A percentile compares a stretch with the other conserved stretches of the same genome.
These are phyloP conservation scores for Atalantia buxifolia DNA, from an alignment of 345 rosid genomes.

Conservation along the genomic window DNA sequence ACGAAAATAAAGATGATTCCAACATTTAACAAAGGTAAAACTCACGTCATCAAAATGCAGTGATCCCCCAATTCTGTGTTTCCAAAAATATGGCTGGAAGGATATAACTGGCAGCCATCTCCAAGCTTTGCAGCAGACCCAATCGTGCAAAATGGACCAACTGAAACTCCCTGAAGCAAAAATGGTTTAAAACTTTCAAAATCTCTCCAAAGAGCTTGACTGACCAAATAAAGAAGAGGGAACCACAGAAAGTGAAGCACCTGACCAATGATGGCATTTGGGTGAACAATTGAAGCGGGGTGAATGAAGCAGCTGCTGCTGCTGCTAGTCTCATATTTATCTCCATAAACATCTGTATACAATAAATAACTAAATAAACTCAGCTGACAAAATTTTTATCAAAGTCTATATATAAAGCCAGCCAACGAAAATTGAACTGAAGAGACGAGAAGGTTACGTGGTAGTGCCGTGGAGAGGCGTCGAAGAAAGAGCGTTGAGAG, in stretches of 20 bases:
- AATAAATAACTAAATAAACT: background rate
- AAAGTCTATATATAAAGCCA: background rate
- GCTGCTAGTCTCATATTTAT: conserved; percentile 19
- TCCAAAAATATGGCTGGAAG: conserved; percentile 80
- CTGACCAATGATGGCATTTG: conserved; percentile 71
- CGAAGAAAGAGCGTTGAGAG: conserved; percentile 21
- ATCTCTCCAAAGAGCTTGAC: background rate
- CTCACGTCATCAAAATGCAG: conserved; percentile 84
- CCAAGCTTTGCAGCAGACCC: conserved; percentile 83
- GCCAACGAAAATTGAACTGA: background rate
- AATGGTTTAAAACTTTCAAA: background rate
- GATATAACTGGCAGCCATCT: conserved; percentile 62
- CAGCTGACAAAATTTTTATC: background rate
- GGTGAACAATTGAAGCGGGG: conserved; percentile 73
- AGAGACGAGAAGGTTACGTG: conserved; percentile 27
- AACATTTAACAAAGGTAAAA: background rate
- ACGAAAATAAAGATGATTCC: background rate
- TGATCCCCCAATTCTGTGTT: conserved; percentile 65
- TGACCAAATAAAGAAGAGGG: too few species aligned
- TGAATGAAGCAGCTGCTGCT: conserved; percentile 42
- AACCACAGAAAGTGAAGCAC: conserved; percentile 24
- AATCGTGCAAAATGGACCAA: conserved; percentile 83
- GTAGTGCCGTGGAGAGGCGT: conserved; percentile 33
- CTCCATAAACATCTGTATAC: conserved; percentile 33
- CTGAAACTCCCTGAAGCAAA: conserved; percentile 55